Conservation (phyloP, 129 eudicot species). For the Lactuca saligna region DNA sequence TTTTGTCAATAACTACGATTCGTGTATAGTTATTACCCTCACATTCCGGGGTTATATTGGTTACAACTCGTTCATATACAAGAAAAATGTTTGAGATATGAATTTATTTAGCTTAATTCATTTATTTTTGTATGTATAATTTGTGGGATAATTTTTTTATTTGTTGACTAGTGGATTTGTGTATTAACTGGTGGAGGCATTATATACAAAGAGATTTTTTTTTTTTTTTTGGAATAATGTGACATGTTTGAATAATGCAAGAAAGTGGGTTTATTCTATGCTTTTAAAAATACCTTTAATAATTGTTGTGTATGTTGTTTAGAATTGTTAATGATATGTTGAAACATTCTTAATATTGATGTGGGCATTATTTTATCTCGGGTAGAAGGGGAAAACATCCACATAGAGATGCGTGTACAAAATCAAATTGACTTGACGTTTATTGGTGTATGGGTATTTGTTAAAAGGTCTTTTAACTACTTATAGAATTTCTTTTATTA, state of each 20-base stretch:
- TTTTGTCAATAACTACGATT: conserved; percentile 21
- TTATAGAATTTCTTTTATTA: no score
- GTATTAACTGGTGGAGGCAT: conserved; percentile 15
- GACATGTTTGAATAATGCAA: conserved; percentile 25
- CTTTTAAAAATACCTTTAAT: background rate
- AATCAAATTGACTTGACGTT: no score
- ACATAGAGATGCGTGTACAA: no score
- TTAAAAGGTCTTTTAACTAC: no score
- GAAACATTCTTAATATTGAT: conserved; percentile 11
- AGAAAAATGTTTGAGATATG: background rate
- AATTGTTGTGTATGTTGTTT: conserved; percentile 11
- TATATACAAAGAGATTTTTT: background rate
- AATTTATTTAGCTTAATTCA: background rate
- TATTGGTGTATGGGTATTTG: no score
- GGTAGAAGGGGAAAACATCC: no score
- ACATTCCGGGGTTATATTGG: conserved; percentile 33
- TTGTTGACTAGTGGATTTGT: background rate
- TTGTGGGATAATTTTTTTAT: background rate
- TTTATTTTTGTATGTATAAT: background rate
- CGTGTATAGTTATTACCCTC: conserved; percentile 36
- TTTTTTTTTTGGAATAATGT: conserved; percentile 2
- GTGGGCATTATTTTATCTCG: background rate
- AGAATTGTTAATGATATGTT: conserved; percentile 17
- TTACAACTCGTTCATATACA: background rate
- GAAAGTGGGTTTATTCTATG: conserved; percentile 11